phyloP scores from a whole-genome alignment of 202 grass and related monocot species.

The Zoysia matrella region DNA sequence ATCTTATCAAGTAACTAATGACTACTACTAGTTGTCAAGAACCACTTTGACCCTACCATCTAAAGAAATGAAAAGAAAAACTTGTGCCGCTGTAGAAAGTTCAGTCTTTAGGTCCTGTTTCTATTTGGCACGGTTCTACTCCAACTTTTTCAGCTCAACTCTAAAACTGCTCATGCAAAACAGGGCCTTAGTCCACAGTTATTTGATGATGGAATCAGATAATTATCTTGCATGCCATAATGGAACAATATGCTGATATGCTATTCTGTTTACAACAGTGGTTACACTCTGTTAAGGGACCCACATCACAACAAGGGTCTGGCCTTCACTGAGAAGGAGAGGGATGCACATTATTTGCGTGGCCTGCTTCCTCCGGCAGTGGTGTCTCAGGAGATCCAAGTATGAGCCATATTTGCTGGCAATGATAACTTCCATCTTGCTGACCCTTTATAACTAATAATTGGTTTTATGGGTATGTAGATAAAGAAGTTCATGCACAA shows the following conservation, averaged over 20 bases:
- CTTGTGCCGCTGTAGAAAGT: neutral
- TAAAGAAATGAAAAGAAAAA: neutral
- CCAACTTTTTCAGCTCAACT: too few species aligned
- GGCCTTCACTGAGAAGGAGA: constrained; percentile 76
- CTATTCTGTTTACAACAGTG: constrained; percentile 54
- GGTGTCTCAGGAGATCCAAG: constrained; percentile 81
- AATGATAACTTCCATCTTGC: constrained; percentile 14
- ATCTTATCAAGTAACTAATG: too few species aligned
- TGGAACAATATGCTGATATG: constrained; percentile 33
- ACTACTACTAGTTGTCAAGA: neutral
- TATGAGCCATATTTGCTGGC: constrained; percentile 29
- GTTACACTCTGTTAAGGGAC: constrained; percentile 90
- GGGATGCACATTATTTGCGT: constrained; percentile 93
- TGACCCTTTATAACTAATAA: constrained; percentile 19
- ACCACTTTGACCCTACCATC: neutral
- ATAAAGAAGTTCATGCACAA: constrained; percentile 89
- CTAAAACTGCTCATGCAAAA: too few species aligned
- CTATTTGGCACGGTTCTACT: too few species aligned
- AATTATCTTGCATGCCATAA: neutral
- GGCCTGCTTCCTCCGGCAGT: constrained; percentile 90
- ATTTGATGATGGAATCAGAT: neutral
- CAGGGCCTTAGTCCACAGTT: too few species aligned
- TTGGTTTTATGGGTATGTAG: constrained; percentile 46
- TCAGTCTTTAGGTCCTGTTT: neutral
- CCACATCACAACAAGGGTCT: constrained; percentile 95